A percentile compares a stretch with the other conserved stretches of the same genome.
phyloP scores from a whole-genome alignment of 2,329 filamentous ascomycete genomes.

The Rhynchosporium secalis region DNA sequence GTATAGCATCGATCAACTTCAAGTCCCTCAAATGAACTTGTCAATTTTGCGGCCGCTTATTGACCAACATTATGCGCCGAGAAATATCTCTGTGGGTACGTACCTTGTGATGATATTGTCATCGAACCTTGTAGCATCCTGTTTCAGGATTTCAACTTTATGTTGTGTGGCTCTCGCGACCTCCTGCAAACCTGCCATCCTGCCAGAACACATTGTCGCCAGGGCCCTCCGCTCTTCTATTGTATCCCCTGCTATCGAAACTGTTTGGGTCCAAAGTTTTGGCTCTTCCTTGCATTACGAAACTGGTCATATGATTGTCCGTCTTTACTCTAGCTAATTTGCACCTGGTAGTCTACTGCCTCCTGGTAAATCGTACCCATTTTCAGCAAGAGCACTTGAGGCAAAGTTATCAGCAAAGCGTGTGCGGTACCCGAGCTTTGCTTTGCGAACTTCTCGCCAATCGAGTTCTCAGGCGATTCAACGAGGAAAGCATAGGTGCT shows the following conservation, averaged over 20 bases:
- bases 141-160: not conserved
- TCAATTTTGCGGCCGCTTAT: slow-evolving; percentile 76
- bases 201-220: no score
- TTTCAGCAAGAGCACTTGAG: slow-evolving; percentile 77
- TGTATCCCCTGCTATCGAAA: no score
- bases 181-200: no score
- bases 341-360: slow-evolving; percentile 64
- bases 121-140: not conserved
- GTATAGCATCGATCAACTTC: slow-evolving; percentile 73
- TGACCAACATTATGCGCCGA: slow-evolving; percentile 76
- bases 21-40: slow-evolving; percentile 75
- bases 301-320: not conserved
- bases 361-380: slow-evolving; percentile 78
- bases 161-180: not conserved
- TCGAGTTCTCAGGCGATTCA: slow-evolving; percentile 74
- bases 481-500: slow-evolving; percentile 72
- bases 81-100: slow-evolving; percentile 75
- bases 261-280: not conserved
- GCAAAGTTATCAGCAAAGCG: slow-evolving; percentile 75
- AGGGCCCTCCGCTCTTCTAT: no score
- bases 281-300: not conserved
- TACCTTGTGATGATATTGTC: slow-evolving; percentile 5
- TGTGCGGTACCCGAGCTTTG: slow-evolving; percentile 74
- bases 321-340: slow-evolving; percentile 14
- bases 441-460: slow-evolving; percentile 80